Percentiles rank a stretch among this genome's conserved stretches.
Evolutionary conservation across 345 rosid genomes (phyloP).

Genomic region (Tarenaya hassleriana): DNA sequence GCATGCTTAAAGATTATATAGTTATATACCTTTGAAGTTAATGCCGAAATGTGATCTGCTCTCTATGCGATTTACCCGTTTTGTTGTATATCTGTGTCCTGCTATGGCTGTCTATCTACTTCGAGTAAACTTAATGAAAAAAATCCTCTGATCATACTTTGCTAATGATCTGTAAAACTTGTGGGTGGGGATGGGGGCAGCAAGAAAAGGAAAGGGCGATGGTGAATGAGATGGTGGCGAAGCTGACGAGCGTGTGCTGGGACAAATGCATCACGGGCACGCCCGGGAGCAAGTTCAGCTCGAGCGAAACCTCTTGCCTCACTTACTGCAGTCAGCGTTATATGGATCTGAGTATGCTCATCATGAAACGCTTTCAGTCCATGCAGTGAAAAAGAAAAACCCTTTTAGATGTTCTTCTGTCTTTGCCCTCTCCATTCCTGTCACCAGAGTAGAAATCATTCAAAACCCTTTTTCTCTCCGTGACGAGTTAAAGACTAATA

Average conservation of each 20-base stretch:
- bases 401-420: no score
- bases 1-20: no score
- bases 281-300: slow-evolving; percentile 94
- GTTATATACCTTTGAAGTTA: no score
- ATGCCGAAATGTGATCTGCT: no score
- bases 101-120: no score
- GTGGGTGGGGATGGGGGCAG: slow-evolving; percentile 28
- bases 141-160: no score
- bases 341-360: slow-evolving; percentile 65
- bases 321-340: slow-evolving; percentile 71
- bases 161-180: not conserved
- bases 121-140: not conserved
- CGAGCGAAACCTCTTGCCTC: slow-evolving; percentile 74
- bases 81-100: no score
- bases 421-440: no score
- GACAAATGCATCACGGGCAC: slow-evolving; percentile 81
- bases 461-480: no score
- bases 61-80: no score
- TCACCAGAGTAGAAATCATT: no score
- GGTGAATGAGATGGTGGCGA: slow-evolving; percentile 73
- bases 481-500: no score
- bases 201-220: slow-evolving; percentile 85
- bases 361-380: slow-evolving; percentile 77
- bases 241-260: slow-evolving; percentile 85
- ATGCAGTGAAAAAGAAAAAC: slow-evolving; percentile 54